These are phyloP conservation scores for Conidiobolus incongruus DNA, from an alignment of 371 early-diverging fungal genomes.

Conservation along the genomic window DNA sequence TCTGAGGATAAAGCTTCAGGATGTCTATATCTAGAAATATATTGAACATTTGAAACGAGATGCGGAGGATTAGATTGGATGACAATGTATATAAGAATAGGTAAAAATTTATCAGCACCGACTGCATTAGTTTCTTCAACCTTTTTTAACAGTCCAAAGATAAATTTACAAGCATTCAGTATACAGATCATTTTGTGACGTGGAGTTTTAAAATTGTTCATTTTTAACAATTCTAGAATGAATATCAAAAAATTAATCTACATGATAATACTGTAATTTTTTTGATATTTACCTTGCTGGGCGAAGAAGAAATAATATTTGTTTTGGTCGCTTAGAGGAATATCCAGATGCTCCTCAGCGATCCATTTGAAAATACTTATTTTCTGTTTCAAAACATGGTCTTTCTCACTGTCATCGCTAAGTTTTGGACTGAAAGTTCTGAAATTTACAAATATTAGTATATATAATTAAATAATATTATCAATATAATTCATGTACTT, in stretches of 20 bases:
- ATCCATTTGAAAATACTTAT: slow-evolving; percentile 61
- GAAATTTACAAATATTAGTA: too few relatives aligned
- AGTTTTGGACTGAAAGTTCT: slow-evolving; percentile 45
- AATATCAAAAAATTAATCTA: too few relatives aligned
- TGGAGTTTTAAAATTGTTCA: slow-evolving; percentile 71
- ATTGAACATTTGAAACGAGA: slow-evolving; percentile 65
- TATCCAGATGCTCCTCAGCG: slow-evolving; percentile 50
- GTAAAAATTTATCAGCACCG: slow-evolving; percentile 63
- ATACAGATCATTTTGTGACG: slow-evolving; percentile 73
- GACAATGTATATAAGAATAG: slow-evolving; percentile 58
- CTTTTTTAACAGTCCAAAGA: slow-evolving; percentile 24
- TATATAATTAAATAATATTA: too few relatives aligned
- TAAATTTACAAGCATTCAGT: slow-evolving; percentile 69
- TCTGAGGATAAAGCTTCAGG: slow-evolving; percentile 55
- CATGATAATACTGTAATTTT: too few relatives aligned
- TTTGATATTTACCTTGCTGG: slow-evolving; percentile 15
- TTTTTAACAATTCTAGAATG: slow-evolving; percentile 50
- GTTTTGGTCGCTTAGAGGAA: slow-evolving; percentile 30
- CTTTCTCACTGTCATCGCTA: slow-evolving; percentile 57
- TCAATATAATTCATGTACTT: slow-evolving; percentile 27
- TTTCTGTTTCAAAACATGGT: slow-evolving; percentile 54
- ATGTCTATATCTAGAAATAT: slow-evolving; percentile 56
- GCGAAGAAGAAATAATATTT: slow-evolving; percentile 49
- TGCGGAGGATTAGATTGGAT: slow-evolving; percentile 48
- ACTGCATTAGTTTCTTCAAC: slow-evolving; percentile 12